These are phyloP conservation scores for Eudorina sp. DNA, from an alignment of 139 green algal genomes.

Conservation along the genomic window DNA sequence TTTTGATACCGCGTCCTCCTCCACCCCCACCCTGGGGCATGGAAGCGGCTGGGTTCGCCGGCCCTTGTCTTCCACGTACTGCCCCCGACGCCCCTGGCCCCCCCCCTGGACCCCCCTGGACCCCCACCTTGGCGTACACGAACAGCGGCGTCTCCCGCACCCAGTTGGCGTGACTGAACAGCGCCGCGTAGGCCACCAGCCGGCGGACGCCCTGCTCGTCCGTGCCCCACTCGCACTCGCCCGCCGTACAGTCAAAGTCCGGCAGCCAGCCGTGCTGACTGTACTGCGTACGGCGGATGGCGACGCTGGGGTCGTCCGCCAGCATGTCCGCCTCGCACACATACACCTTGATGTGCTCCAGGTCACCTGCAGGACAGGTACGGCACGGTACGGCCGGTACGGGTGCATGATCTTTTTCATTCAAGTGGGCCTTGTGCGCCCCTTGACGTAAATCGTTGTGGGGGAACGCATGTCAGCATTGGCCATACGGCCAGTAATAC, in stretches of 20 bases:
- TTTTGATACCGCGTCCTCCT: too few species aligned
- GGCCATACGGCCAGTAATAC: background rate
- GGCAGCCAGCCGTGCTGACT: conserved; percentile 51
- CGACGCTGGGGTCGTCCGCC: background rate
- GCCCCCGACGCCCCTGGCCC: too few species aligned
- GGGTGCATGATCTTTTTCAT: too few species aligned
- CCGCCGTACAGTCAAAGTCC: conserved; percentile 18
- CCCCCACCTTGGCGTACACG: conserved; percentile 34
- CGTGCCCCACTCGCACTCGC: conserved; percentile 4
- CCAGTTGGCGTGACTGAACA: conserved; percentile 18
- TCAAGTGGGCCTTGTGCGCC: too few species aligned
- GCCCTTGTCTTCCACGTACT: too few species aligned
- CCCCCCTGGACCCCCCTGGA: too few species aligned
- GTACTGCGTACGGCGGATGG: conserved; percentile 35
- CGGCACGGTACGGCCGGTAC: background rate
- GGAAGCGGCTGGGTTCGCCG: too few species aligned
- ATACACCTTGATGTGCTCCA: conserved; percentile 42
- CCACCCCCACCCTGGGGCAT: too few species aligned
- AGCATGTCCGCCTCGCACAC: conserved; percentile 42
- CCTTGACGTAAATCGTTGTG: too few species aligned
- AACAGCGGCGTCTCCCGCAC: conserved; percentile 6
- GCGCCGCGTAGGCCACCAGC: background rate
- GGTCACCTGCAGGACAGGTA: background rate
- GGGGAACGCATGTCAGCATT: too few species aligned
- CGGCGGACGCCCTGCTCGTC: background rate